Evolutionary conservation across 2,329 filamentous ascomycete species (phyloP), one percentile per base, ranked within the genome.

Genomic region (Pseudogymnoascus sp.): DNA sequence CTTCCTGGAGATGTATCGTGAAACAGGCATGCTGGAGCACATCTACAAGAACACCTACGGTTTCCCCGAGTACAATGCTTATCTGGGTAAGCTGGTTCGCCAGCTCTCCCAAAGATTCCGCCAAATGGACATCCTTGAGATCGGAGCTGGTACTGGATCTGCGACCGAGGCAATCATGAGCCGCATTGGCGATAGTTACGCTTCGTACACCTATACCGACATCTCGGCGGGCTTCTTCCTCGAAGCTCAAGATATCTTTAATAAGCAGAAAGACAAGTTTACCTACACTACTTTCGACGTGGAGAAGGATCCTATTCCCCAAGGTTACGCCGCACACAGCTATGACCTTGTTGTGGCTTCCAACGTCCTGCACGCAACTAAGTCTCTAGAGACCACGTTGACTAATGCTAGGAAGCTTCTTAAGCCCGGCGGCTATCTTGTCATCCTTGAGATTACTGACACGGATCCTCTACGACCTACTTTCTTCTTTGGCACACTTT

Each of bases 11-110:
- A 38, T 59, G 16, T 28, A 61, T 16, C n/a, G 16, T 22, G 33
- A 66, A 24, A 40, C 64, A 24, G 59, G 60, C 33, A 19, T 67
- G 19, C 37, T 67, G 2, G 26, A 63, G 11, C 28, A 53, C 5
- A 41, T 62, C 14, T 67, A 66, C 46, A 26, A 59, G 19, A 84
- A 87, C 68, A 85, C 79, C 64, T 75, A 91, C 2, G 88, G 91
- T 1, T 88, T 88, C 70, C 85, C 89, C 6, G 92, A 96, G 77
- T 96, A 96, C 74, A 96, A 96, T 72, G 86, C 88, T 60, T 81
- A 97, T 35, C 85, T 97, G 28, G 84, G 87, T 6, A 85, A 90
- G 65, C 89, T 90, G 0, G 88, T 96, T n/a, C n/a, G 76, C 62
- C 70, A 76, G 62, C 71, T 71, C 16, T 72, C 75, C 0, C 64